Evolutionary conservation across 495 filamentous ascomycete species (phyloP), one percentile per base, ranked within the genome.

Genomic region (Penicillium daleae): DNA sequence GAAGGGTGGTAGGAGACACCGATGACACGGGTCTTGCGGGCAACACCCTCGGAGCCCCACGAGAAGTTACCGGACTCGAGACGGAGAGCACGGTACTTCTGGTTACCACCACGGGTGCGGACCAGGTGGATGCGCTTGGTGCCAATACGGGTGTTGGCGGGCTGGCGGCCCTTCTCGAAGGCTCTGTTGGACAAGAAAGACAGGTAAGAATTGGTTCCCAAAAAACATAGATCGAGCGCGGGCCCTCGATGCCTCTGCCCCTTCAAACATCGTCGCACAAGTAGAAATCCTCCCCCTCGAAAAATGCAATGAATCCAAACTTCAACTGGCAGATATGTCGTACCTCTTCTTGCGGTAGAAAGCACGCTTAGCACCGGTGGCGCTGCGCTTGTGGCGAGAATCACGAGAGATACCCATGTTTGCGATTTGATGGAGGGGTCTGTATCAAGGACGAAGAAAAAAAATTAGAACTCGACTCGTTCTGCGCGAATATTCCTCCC

Each of bases 371-470:
- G 94, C 94, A 85, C 94, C 94, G 74, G 94, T 92, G 79, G 92
- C 92, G 81, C 91, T 90, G 84, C 94, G 93, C 90, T 98, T 98
- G 88, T 98, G 94, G 84, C 94, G 92, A 74, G 92, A 96, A 83
- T 97, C 94, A 81, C 94, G 91, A 83, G 93, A 97, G 83, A 98
- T 97, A 98, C 94, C 94, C 94, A 98, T 98, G 81, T 86, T 90
- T 86, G 86, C 87, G 82, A 76, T 82, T 56, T 76, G 70, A 76
- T 86, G 74, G 75, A 77, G 75, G 75, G 80, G 81, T 85, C 83
- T 85, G 71, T 55, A 70, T 57, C 53, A 27, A 66, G 29, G 63
- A 52, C 53, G n/a, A 66, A 26, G 62, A 60, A 65, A 66, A 71
- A 71, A 65, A 64, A 69, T 74, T 71, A 73, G 66, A 59, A 66